Base-by-base conservation (phyloP, 169 alveolate species). In the Toxoplasma gondii region DNA sequence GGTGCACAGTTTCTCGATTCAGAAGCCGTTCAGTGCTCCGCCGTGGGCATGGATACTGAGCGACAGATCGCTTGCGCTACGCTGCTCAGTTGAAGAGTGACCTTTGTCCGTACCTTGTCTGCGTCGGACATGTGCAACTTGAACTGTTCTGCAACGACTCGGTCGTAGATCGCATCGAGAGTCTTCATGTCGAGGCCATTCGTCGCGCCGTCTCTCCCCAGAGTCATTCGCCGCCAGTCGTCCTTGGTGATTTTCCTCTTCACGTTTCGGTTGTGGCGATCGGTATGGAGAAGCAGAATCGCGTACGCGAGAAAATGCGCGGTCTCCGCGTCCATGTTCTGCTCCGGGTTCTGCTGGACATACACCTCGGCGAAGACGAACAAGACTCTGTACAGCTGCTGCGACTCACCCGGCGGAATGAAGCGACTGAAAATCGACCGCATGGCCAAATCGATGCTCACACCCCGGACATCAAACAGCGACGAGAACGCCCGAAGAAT, bases 301-400 rank as follows among this genome's bases (percentile, higher is more conserved):
- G 95, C 95, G 74, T 93, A 93, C n/a, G 95, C 91, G 22, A 93
- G 93, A 53, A 93, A 88, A 41, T 93, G 95, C 29, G 91, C 95
- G 0, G 91, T 81, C 39, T 93, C 95, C 0, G 91, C 38, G 53
- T 88, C 93, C 19, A 93, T n/a, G 9, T 88, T 78, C n/a, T 69
- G 53, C n/a, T 87, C 95, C 38, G 70, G 53, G 38, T 93, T 83
- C 53, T 88, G 92, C 12, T 88, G 81, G 27, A 88, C 93, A 45
- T 93, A 93, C 70, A 87, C 70, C 49, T 44, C 84, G 41, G 95
- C 95, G 31, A 93, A 88, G 10, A 74, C 82, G 27, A 87, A 87
- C 78, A 93, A 41, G 34, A 93, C 38, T 4, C 95, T 16, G 39
- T 93, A 93, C 64, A 93, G 92, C 53, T 93, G 95, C 93, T 93